A percentile compares a stretch with the other conserved stretches of the same genome.
These are phyloP conservation scores for Mucor piriformis DNA, from an alignment of 371 early-diverging fungal species.

Conservation along the genomic window DNA sequence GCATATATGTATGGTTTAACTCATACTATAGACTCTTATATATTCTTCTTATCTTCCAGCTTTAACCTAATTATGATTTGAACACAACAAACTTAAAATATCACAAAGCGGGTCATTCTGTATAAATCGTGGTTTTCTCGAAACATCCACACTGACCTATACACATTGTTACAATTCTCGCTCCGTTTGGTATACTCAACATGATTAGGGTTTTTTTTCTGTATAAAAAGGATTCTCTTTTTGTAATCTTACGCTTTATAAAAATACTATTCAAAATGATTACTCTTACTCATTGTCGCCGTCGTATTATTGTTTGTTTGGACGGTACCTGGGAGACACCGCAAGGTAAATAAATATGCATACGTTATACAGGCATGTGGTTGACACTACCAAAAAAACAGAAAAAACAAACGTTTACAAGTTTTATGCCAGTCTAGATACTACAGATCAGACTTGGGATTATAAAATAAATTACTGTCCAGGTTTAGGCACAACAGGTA, in stretches of 20 bases:
- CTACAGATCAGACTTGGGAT: conserved; percentile 17
- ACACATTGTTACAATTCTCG: neutral
- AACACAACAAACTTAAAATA: neutral
- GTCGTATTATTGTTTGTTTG: conserved; percentile 40
- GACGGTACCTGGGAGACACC: conserved; percentile 51
- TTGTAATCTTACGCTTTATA: neutral
- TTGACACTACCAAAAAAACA: conserved; percentile 6
- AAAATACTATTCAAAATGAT: neutral
- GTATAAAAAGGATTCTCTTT: neutral
- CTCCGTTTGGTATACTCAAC: neutral
- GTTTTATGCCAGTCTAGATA: conserved; percentile 16
- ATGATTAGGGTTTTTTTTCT: neutral
- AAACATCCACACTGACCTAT: neutral
- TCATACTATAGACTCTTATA: no score
- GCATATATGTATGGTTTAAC: no score
- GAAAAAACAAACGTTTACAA: conserved; percentile 38
- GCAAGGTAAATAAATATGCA: conserved; percentile 19
- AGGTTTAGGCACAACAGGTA: conserved; percentile 30
- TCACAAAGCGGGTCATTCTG: neutral
- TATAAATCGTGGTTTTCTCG: neutral
- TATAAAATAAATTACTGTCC: conserved; percentile 30
- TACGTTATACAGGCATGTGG: neutral
- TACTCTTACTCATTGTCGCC: neutral
- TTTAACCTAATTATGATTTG: neutral
- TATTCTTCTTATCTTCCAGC: no score